Conservation (phyloP, 139 green algal species). For the Haematococcus sp. region DNA sequence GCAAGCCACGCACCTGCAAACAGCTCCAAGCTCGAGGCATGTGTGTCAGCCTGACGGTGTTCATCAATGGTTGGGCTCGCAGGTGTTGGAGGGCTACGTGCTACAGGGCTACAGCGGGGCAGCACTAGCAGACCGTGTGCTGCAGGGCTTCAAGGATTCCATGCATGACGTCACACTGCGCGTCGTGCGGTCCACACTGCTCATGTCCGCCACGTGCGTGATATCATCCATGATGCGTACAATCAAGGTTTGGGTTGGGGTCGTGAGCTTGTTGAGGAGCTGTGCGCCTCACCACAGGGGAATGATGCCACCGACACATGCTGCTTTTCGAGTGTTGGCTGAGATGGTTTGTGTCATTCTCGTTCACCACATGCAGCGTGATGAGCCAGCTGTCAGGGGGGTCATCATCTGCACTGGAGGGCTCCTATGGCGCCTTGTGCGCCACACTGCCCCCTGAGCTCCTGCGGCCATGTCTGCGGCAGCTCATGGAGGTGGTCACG, state of each 20-base stretch:
- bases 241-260: not conserved
- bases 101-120: constrained; percentile 40
- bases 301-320: not conserved
- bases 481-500: constrained; percentile 45
- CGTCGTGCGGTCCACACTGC: constrained; percentile 44
- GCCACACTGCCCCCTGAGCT: constrained; percentile 38
- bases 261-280: not conserved
- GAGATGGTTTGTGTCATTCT: no score
- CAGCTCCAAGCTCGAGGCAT: not conserved
- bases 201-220: no score
- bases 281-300: no score
- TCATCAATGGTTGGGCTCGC: not conserved
- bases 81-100: constrained; percentile 63
- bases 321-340: no score
- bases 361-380: constrained; percentile 5
- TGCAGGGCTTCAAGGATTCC: constrained; percentile 42
- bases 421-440: constrained; percentile 44
- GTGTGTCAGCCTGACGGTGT: not conserved
- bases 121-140: constrained; percentile 37
- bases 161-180: constrained; percentile 36
- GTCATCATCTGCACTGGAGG: constrained; percentile 18
- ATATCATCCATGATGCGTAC: not conserved
- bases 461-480: constrained; percentile 44
- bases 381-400: constrained; percentile 18
- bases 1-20: no score